Conservation (phyloP, 495 filamentous ascomycete species). For the Penicillium canescens region DNA sequence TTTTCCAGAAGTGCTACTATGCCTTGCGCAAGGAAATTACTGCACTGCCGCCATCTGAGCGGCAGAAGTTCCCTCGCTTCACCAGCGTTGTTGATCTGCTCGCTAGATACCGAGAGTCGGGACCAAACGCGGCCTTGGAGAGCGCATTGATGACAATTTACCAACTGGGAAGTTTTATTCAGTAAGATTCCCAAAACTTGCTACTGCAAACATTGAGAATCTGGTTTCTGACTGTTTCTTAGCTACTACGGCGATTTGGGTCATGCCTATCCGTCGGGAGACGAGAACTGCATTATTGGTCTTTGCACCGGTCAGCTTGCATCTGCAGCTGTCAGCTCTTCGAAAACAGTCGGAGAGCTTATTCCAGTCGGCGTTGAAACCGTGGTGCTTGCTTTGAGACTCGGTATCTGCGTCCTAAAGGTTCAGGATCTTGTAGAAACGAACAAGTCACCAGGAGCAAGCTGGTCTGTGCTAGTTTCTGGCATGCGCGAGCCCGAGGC, state of each 20-base stretch:
- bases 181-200: constrained; percentile 49
- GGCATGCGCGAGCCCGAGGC: constrained; percentile 33
- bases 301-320: constrained; percentile 76
- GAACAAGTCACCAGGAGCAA: constrained; percentile 22
- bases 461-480: constrained; percentile 44
- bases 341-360: constrained; percentile 66
- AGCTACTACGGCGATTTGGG: constrained; percentile 54
- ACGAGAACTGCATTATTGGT: constrained; percentile 46
- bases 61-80: constrained; percentile 66
- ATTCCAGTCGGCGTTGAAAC: constrained; percentile 67
- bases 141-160: constrained; percentile 69
- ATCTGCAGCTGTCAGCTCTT: constrained; percentile 67
- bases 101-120: constrained; percentile 61
- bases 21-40: constrained; percentile 66
- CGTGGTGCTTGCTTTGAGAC: constrained; percentile 71
- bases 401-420: constrained; percentile 59
- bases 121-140: constrained; percentile 59
- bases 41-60: constrained; percentile 57
- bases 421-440: constrained; percentile 37
- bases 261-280: constrained; percentile 45
- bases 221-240: constrained; percentile 7
- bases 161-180: constrained; percentile 74
- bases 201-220: not conserved
- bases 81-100: constrained; percentile 69
- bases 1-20: constrained; percentile 62